These are phyloP conservation scores for Anisodus tanguticus DNA, from an alignment of 257 asterid genomes.

Conservation along the genomic window DNA sequence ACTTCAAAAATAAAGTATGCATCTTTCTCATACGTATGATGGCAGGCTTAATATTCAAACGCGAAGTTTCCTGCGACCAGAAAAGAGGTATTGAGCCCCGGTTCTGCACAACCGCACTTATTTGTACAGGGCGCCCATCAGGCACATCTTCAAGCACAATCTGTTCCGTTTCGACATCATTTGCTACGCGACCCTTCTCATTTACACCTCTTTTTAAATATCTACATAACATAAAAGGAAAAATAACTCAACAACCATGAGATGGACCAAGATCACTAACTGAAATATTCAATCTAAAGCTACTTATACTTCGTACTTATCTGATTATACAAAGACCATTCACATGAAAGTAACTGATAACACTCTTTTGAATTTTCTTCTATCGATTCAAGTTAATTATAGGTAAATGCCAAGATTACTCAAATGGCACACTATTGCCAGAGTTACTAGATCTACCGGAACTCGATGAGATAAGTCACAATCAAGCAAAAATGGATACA, in stretches of 20 bases:
- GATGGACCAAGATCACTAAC: background rate
- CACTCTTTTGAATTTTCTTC: background rate
- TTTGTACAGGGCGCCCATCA: conserved; percentile 56
- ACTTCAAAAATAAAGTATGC: conserved; percentile 19
- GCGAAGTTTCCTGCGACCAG: conserved; percentile 96
- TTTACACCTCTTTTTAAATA: conserved; percentile 91
- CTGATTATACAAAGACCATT: background rate
- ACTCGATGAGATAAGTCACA: background rate
- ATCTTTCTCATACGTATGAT: conserved; percentile 66
- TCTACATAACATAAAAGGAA: conserved; percentile 46
- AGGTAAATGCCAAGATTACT: background rate
- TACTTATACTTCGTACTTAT: background rate
- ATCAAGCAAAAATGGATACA: conserved; percentile 22
- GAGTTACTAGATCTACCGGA: background rate
- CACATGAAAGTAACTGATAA: background rate
- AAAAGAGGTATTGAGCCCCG: conserved; percentile 98
- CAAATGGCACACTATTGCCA: background rate
- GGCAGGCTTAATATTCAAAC: conserved; percentile 82
- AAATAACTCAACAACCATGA: conserved; percentile 28
- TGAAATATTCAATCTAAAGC: background rate
- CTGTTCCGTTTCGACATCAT: conserved; percentile 98
- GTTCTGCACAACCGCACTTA: conserved; percentile 87
- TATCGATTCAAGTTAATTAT: too few relatives aligned
- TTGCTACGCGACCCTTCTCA: conserved; percentile 94
- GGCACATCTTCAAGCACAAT: conserved; percentile 73